Conservation (phyloP, 2,329 filamentous ascomycete species). For the Thielaviopsis musarum region DNA sequence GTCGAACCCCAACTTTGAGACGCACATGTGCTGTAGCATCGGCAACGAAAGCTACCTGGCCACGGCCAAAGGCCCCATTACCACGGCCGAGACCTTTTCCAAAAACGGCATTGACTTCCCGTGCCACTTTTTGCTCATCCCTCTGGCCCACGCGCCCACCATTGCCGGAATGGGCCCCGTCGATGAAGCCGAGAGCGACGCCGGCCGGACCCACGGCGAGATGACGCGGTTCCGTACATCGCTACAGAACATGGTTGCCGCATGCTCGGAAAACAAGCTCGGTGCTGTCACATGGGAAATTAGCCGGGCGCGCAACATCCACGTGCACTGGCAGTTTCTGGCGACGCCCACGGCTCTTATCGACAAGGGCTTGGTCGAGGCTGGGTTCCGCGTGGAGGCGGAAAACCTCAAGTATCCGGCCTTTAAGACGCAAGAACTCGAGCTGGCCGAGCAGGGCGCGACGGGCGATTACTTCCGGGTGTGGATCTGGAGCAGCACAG, state of each 20-base stretch:
- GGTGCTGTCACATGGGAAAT: conserved; percentile 90
- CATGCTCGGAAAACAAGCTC: conserved; percentile 37
- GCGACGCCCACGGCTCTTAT: conserved; percentile 56
- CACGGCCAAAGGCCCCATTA: conserved; percentile 78
- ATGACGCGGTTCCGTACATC: conserved; percentile 68
- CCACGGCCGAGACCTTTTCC: conserved; percentile 50
- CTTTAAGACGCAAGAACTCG: conserved; percentile 32
- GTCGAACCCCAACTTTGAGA: conserved; percentile 66
- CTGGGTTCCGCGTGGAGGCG: conserved; percentile 74
- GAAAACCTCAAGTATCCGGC: conserved; percentile 49
- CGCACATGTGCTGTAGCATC: conserved; percentile 80
- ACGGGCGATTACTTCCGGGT: conserved; percentile 59
- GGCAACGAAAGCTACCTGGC: conserved; percentile 79
- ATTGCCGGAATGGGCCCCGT: conserved; percentile 47
- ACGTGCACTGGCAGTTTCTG: conserved; percentile 87
- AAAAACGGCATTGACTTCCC: conserved; percentile 54
- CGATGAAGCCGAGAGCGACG: conserved; percentile 32
- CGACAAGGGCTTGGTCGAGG: conserved; percentile 59
- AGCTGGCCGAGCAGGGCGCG: conserved; percentile 30
- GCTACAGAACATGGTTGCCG: conserved; percentile 64
- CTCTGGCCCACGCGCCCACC: conserved; percentile 65
- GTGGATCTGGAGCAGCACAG: conserved; percentile 55
- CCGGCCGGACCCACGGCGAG: conserved; percentile 50
- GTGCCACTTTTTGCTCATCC: conserved; percentile 80
- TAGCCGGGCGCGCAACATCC: conserved; percentile 62